Base-by-base conservation (phyloP, 1,284 basidiomycete species). In the Cryptococcus jaspeensis region DNA sequence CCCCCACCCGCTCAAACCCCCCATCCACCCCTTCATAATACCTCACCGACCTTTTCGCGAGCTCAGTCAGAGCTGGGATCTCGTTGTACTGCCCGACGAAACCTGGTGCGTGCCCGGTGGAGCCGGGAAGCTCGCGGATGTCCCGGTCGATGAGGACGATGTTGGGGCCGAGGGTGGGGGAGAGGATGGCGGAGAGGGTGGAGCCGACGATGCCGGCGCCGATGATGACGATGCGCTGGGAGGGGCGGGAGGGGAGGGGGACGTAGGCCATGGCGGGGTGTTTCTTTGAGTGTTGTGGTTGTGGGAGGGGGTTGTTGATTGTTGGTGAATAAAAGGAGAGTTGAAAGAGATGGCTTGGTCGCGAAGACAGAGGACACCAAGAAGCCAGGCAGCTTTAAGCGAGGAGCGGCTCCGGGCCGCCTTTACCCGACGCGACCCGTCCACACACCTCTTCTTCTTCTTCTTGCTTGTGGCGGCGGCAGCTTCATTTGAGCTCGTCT, bases 141-240 rank as follows among this genome's bases (percentile, higher is more conserved):
- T 64, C 53, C 12, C 63, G 61, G 53, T 69, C 83, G 55, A 84
- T 80, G 28, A 78, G 75, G 1, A 80, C 73, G 12, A 77, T 80
- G 56, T 79, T 74, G 23, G 78, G 78, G 7, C 77, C 82, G 12
- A 55, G 38, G 2, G 78, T 67, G n/a, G 80, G 76, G 5, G 78
- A 73, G 4, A 66, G 48, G 1, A 63, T 64, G 50, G 81, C 76
- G 42, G 81, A 77, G 15, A 75, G 58, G 32, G 66, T 63, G 8
- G 75, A 59, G 18, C 76, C 69, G 44, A 67, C 58, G 32, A 66
- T 66, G 49, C 67, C 63, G 3, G 63, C 54, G n/a, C 62, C 64
- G 42, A 66, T 52, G n/a, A 59, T 52, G 20, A 54, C 38, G 15
- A 59, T 44, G 6, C 58, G 58, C 32, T 49, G 47, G 36, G 18